Evolutionary conservation across 2,329 filamentous ascomycete species (phyloP).

Genomic region (Neonectria sp.): DNA sequence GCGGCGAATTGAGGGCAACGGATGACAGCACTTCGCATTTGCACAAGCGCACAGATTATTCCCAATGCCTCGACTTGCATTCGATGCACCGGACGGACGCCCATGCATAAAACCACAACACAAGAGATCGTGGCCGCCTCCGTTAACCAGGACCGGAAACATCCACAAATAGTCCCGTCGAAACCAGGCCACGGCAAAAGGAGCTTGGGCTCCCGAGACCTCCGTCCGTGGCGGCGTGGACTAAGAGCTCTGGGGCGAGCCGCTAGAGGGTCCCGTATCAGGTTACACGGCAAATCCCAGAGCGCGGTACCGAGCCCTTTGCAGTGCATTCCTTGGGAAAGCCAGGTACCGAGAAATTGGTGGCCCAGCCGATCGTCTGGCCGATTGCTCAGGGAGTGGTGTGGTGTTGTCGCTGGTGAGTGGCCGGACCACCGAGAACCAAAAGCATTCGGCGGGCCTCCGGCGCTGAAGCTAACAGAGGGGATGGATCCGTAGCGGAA

Average conservation of each 20-base stretch:
- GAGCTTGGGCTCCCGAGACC: constrained; percentile 18
- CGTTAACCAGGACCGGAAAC: background rate
- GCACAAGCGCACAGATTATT: background rate
- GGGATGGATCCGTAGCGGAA: constrained; percentile 10
- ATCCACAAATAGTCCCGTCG: background rate
- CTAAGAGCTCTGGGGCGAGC: background rate
- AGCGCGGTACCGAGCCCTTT: background rate
- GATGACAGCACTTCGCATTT: background rate
- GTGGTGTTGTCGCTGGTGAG: constrained; percentile 32
- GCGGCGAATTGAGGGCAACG: background rate
- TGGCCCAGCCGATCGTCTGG: constrained; percentile 12
- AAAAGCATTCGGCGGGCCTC: constrained; percentile 23
- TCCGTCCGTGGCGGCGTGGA: background rate
- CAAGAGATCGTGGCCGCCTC: background rate
- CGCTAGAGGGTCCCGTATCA: background rate
- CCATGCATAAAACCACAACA: background rate
- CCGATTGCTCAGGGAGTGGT: constrained; percentile 32
- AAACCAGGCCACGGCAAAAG: background rate
- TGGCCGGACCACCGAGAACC: constrained; percentile 27
- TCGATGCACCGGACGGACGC: background rate
- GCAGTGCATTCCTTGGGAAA: constrained; percentile 4
- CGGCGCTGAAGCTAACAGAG: constrained; percentile 3
- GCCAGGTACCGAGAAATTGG: background rate
- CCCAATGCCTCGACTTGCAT: background rate
- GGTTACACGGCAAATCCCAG: background rate